A percentile compares a stretch with the other conserved stretches of the same genome.
Evolutionary conservation across 176 grass and related monocot genomes (phyloP).

Genomic region (Puya raimondii): DNA sequence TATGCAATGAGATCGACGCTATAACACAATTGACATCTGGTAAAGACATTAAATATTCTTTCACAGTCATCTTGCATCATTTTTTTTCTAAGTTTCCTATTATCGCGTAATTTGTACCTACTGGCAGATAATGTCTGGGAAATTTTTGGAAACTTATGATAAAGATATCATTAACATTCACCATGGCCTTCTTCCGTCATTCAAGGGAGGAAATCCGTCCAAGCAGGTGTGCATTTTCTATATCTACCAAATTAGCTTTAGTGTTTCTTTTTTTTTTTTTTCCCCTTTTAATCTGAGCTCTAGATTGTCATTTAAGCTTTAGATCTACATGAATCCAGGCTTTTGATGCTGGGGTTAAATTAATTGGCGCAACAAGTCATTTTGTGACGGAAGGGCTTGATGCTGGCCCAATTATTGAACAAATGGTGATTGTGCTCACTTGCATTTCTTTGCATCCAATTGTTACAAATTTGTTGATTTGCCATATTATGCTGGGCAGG

Average conservation of each 20-base stretch:
- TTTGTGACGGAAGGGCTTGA: slow-evolving; percentile 92
- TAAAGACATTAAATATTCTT: neutral
- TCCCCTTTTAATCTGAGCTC: neutral
- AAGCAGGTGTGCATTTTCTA: slow-evolving; percentile 52
- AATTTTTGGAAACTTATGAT: slow-evolving; percentile 65
- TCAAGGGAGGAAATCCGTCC: slow-evolving; percentile 83
- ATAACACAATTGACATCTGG: too few species aligned
- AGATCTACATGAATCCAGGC: slow-evolving; percentile 38
- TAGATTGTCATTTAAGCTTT: slow-evolving; percentile 14
- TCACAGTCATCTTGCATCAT: neutral
- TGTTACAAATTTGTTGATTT: neutral
- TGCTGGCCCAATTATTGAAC: slow-evolving; percentile 85
- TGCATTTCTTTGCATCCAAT: neutral
- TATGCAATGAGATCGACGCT: too few species aligned
- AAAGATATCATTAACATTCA: slow-evolving; percentile 98
- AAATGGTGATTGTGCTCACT: slow-evolving; percentile 49
- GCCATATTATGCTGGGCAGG: neutral
- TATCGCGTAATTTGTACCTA: slow-evolving; percentile 8
- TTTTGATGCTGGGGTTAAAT: slow-evolving; percentile 92
- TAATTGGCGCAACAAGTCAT: slow-evolving; percentile 93
- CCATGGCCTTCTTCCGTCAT: slow-evolving; percentile 96
- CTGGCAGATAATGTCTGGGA: slow-evolving; percentile 56
- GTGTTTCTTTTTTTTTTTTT: neutral
- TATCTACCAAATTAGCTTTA: slow-evolving; percentile 6
- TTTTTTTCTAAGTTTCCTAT: neutral